These are phyloP conservation scores for Didymella exigua DNA, from an alignment of 2,329 filamentous ascomycete genomes.

Conservation along the genomic window DNA sequence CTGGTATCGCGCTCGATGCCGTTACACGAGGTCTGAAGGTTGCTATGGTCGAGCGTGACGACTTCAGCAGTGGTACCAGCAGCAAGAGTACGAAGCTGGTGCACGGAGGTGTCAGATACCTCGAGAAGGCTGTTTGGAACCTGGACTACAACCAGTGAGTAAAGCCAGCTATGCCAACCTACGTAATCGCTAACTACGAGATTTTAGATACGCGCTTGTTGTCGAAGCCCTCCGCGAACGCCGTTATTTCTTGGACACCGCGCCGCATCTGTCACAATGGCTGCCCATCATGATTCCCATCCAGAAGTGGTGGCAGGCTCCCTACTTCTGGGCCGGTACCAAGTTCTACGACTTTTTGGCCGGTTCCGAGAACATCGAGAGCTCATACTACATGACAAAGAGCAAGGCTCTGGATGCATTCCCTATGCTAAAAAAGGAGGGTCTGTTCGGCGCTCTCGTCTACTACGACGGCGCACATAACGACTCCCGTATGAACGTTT, in stretches of 20 bases:
- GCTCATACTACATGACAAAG: conserved; percentile 84
- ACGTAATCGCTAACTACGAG: conserved; percentile 11
- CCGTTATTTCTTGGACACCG: conserved; percentile 82
- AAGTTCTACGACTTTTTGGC: conserved; percentile 87
- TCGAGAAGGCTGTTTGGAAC: conserved; percentile 87
- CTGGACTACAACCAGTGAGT: conserved; percentile 77
- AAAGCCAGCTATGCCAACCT: conserved; percentile 14
- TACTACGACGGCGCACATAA: conserved; percentile 94
- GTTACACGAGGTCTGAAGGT: conserved; percentile 80
- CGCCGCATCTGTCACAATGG: conserved; percentile 79
- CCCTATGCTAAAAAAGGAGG: conserved; percentile 83
- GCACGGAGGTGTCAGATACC: conserved; percentile 81
- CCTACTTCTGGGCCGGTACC: conserved; percentile 77
- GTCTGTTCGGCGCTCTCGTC: conserved; percentile 79
- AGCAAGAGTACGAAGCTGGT: conserved; percentile 89
- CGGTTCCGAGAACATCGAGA: conserved; percentile 85
- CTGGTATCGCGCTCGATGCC: conserved; percentile 81
- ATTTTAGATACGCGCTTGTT: conserved; percentile 67
- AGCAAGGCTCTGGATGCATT: conserved; percentile 87
- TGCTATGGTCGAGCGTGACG: conserved; percentile 79
- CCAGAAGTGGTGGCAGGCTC: conserved; percentile 82
- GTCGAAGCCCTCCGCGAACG: conserved; percentile 82
- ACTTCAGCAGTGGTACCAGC: conserved; percentile 81
- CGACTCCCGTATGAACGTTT: conserved; percentile 91
- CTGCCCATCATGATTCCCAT: conserved; percentile 84